phyloP scores from a whole-genome alignment of 768 basidiomycete genomes.

The Mrakia gelida region DNA sequence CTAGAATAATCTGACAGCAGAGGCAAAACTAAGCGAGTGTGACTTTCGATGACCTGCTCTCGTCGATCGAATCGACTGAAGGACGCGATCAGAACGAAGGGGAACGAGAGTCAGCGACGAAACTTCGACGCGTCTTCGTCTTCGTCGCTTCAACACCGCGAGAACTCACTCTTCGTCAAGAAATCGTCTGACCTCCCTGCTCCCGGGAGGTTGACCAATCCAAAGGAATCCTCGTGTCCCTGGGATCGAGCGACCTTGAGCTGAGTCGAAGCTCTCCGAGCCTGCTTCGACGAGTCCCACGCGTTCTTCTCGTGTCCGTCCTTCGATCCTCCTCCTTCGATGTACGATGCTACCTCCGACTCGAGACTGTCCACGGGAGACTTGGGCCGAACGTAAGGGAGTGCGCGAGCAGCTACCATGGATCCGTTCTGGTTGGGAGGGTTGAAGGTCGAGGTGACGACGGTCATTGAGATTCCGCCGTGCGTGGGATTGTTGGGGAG shows the following conservation, averaged over 20 bases:
- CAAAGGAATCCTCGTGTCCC: not conserved
- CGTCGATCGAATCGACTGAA: not conserved
- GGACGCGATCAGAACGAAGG: not conserved
- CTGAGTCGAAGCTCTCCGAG: not conserved
- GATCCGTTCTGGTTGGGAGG: not conserved
- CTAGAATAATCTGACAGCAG: too few relatives aligned
- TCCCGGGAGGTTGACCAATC: not conserved
- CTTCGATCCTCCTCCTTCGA: too few relatives aligned
- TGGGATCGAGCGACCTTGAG: not conserved
- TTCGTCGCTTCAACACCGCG: too few relatives aligned
- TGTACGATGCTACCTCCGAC: too few relatives aligned
- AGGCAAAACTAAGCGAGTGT: not conserved
- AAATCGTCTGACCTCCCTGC: too few relatives aligned
- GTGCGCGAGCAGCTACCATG: not conserved
- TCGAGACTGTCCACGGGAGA: not conserved
- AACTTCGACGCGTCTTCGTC: not conserved
- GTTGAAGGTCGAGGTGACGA: not conserved
- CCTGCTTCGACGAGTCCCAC: not conserved
- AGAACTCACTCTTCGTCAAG: not conserved
- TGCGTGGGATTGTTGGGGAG: not conserved
- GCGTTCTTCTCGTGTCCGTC: too few relatives aligned
- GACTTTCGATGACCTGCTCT: not conserved
- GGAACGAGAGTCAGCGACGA: not conserved
- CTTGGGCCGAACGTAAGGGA: not conserved
- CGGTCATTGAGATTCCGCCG: not conserved